Evolutionary conservation across 2,329 filamentous ascomycete genomes (phyloP).

Genomic region (Raffaelea arxii): DNA sequence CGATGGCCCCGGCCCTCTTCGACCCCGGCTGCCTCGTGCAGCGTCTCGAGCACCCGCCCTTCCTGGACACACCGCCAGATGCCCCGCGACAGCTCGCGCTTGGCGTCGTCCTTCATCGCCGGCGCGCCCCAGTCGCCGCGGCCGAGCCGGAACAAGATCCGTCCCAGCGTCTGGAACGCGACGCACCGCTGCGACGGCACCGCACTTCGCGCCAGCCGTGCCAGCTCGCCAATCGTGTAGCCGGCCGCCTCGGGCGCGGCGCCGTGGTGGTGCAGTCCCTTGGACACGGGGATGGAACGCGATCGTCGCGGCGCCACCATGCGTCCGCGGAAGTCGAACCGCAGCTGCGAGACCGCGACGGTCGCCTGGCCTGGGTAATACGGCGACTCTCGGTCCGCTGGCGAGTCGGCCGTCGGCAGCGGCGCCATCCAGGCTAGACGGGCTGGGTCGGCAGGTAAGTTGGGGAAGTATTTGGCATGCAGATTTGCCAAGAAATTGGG

Average conservation of each 20-base stretch:
- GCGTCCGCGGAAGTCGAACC: slow-evolving; percentile 79
- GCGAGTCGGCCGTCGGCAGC: slow-evolving; percentile 51
- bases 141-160: slow-evolving; percentile 76
- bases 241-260: slow-evolving; percentile 87
- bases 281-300: slow-evolving; percentile 62
- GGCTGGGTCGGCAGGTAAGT: slow-evolving; percentile 72
- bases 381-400: slow-evolving; percentile 59
- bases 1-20: slow-evolving; percentile 60
- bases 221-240: slow-evolving; percentile 83
- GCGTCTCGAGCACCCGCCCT: slow-evolving; percentile 64
- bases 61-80: slow-evolving; percentile 76
- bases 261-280: slow-evolving; percentile 87
- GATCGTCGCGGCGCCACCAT: slow-evolving; percentile 70
- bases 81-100: slow-evolving; percentile 54
- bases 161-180: slow-evolving; percentile 81
- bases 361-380: slow-evolving; percentile 72
- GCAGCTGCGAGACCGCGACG: slow-evolving; percentile 65
- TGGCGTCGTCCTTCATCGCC: slow-evolving; percentile 22
- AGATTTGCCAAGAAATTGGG: slow-evolving; percentile 76
- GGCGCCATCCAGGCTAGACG: slow-evolving; percentile 86
- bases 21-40: slow-evolving; percentile 64
- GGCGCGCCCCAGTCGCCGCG: slow-evolving; percentile 60
- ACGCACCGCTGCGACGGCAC: slow-evolving; percentile 84
- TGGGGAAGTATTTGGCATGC: slow-evolving; percentile 89
- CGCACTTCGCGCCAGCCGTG: slow-evolving; percentile 67